Evolutionary conservation across 2,329 filamentous ascomycete species (phyloP), one percentile per base, ranked within the genome.

Genomic region (Aspergillus calidoustus): DNA sequence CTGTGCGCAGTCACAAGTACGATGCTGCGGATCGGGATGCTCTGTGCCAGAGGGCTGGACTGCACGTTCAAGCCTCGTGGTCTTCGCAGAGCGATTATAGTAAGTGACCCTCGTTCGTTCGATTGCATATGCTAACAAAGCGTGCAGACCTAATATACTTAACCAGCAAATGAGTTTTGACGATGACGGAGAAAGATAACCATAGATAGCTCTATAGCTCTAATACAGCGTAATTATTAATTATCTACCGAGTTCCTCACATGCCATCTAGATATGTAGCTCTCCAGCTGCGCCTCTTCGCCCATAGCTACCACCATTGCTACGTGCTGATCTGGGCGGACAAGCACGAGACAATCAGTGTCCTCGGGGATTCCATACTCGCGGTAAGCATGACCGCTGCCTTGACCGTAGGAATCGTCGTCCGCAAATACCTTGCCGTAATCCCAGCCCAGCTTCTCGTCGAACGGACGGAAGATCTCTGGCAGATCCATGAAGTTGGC

Each of bases 301-400:
- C 64, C 65, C 3, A 69, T 2, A 4, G 22, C 28, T 23, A 64
- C 67, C 4, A 67, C 41, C 62, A 61, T 68, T 4, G 60, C 67
- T 3, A 68, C 62, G 52, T 67, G 66, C 23, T 70, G 68, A 54
- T 71, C 69, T n/a, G 68, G 69, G 6, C 69, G 67, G 28, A 62
- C 63, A 4, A 70, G 57, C 1, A 68, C 49, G 3, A 68, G 7
- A 57, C 64, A 64, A 2, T 68, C 67, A 13, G 4, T 17, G 7
- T 48, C 13, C n/a, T 50, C 44, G 19, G 59, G 52, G 17, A 70
- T 65, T 1, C 68, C 64, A 23, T 66, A 68, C 8, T 43, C 28
- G 7, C 43, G 23, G 48, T 69, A 66, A 0, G 52, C 63, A 6
- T 63, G 41, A 0, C 59, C 55, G 7, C 9, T 41, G 1, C 50